Evolutionary conservation across 2,329 filamentous ascomycete species (phyloP), one percentile per base, ranked within the genome.

Genomic region (Aspergillus pseudonomiae): DNA sequence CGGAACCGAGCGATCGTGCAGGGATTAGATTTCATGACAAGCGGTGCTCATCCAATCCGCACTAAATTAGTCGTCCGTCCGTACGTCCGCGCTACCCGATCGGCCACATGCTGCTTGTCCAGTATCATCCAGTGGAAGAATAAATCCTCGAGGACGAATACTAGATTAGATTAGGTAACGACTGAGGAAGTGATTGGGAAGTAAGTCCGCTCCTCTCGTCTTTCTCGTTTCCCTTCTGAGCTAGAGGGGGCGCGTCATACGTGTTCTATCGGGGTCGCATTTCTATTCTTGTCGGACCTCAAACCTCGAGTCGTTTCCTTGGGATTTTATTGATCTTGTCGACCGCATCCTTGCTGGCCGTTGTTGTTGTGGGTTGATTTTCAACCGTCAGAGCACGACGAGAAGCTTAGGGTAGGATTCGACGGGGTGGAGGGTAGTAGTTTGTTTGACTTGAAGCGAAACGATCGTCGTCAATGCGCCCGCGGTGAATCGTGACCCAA

Each of bases 81-180:
- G 50, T 63, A 48, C 60, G 54, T 63, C 66, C 65, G 66, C 63
- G 64, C 66, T 62, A 68, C 56, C 66, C 64, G 66, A 66, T 46
- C 52, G 48, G 46, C 61, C 62, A 62, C 59, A 65, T 63, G 53
- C 54, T 60, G 61, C 32, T 55, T n/a, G 52, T 26, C 52, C 52
- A 41, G 32, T 55, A 26, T 55, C n/a, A 39, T 55, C n/a, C 4
- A 55, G 26, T 24, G 52, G 32, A 39, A 55, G 34, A 55, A 39
- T 39, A 55, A 39, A 55, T 55, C 52, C 32, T 55, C 19, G 32
- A 53, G 24, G 30, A 54, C 52, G 21, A 36, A 34, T 54, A 32
- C 52, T 54, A 54, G 52, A 55, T 60, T 52, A 48, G 57, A 59
- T 60, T 60, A 60, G 58, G 52, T 55, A 55, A 39, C 52, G 34